These are phyloP conservation scores for Trichosanthes cucumerina DNA, from an alignment of 306 rosid species.

Conservation along the genomic window DNA sequence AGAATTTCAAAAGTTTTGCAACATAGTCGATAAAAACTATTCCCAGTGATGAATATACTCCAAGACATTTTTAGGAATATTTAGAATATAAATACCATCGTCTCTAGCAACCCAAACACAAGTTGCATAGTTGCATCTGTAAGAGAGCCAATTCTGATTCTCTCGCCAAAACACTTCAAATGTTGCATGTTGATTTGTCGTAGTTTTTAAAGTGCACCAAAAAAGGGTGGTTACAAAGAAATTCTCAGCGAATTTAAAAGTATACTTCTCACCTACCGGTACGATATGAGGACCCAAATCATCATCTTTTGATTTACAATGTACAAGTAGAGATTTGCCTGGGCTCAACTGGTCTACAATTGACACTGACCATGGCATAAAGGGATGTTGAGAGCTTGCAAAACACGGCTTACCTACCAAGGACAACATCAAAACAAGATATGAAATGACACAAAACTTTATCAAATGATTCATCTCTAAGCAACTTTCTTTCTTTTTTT, in stretches of 20 bases:
- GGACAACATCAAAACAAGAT: background rate
- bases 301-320: background rate
- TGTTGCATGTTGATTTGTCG: background rate
- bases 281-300: background rate
- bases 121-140: background rate
- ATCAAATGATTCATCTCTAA: background rate
- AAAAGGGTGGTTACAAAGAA: background rate
- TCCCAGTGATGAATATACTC: background rate
- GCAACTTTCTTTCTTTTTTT: too few relatives aligned
- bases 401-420: background rate
- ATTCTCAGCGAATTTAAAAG: background rate
- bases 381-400: background rate
- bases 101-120: background rate
- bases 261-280: background rate
- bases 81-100: background rate
- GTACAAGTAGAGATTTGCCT: background rate
- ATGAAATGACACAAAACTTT: background rate
- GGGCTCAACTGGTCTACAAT: background rate
- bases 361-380: background rate
- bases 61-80: background rate
- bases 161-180: background rate
- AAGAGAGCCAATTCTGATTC: background rate
- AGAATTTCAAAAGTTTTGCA: too few relatives aligned
- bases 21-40: too few relatives aligned
- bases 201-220: background rate